These are phyloP conservation scores for Apophysomyces sp. DNA, from an alignment of 371 early-diverging fungal species.

Conservation along the genomic window DNA sequence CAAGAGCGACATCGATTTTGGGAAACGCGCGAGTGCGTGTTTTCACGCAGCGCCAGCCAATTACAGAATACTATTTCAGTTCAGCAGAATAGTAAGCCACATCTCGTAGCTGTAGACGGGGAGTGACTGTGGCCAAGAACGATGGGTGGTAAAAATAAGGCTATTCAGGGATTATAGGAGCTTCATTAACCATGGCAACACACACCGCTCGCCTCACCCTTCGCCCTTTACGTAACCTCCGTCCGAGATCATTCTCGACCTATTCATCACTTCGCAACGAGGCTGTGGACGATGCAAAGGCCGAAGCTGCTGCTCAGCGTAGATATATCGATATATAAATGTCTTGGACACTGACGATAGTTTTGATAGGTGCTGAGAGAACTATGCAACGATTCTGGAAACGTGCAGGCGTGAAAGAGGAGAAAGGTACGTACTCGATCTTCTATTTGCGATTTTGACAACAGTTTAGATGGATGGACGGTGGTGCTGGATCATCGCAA, in stretches of 20 bases:
- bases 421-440: constrained; percentile 39
- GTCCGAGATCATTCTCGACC: neutral
- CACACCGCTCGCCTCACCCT: neutral
- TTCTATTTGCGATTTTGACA: neutral
- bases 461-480: constrained; percentile 45
- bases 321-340: neutral
- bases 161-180: neutral
- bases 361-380: constrained; percentile 49
- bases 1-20: too few relatives aligned
- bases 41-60: too few relatives aligned
- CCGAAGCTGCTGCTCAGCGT: constrained; percentile 22
- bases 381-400: constrained; percentile 80
- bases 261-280: neutral
- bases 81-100: too few relatives aligned
- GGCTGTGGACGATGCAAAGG: constrained; percentile 17
- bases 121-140: too few relatives aligned
- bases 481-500: constrained; percentile 79
- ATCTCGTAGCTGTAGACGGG: too few relatives aligned
- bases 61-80: too few relatives aligned
- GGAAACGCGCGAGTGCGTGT: too few relatives aligned
- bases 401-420: constrained; percentile 58
- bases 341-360: neutral
- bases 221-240: neutral
- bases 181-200: neutral
- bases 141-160: neutral